phyloP scores from a whole-genome alignment of 306 rosid species.

The Cyclanthera cordifolia region DNA sequence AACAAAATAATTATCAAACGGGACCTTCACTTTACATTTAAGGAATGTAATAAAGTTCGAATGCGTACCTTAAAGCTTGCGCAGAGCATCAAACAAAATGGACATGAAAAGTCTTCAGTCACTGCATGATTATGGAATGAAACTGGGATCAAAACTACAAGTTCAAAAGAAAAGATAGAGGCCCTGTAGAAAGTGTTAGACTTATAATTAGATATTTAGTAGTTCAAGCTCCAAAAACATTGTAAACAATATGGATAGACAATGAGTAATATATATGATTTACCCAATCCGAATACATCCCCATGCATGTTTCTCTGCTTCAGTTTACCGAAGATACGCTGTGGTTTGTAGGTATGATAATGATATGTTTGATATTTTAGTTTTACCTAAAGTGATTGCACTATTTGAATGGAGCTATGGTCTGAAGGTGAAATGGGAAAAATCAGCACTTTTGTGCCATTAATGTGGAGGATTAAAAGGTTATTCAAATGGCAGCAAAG shows the following conservation, averaged over 20 bases:
- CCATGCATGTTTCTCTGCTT: too few relatives aligned
- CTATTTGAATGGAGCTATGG: too few relatives aligned
- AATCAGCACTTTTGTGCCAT: too few relatives aligned
- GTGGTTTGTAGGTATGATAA: too few relatives aligned
- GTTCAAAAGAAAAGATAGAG: slow-evolving; percentile 2
- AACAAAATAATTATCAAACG: too few relatives aligned
- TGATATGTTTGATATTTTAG: too few relatives aligned
- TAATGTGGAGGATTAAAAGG: too few relatives aligned
- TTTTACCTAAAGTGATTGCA: too few relatives aligned
- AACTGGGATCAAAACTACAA: slow-evolving; percentile 3
- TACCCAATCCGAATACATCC: not conserved
- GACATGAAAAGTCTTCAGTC: slow-evolving; percentile 82
- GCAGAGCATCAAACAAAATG: slow-evolving; percentile 88
- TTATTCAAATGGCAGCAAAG: too few relatives aligned
- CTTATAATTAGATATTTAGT: not conserved
- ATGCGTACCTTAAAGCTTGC: slow-evolving; percentile 74
- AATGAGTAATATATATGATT: not conserved
- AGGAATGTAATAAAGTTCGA: not conserved
- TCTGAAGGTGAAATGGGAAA: too few relatives aligned
- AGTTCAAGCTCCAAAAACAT: not conserved
- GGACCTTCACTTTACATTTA: not conserved
- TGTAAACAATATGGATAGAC: not conserved
- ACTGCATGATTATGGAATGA: slow-evolving; percentile 39
- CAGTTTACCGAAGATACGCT: too few relatives aligned
- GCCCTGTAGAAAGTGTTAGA: not conserved